Evolutionary conservation across 2,329 filamentous ascomycete species (phyloP), one percentile per base, ranked within the genome.

Genomic region (Cercospora sesami): DNA sequence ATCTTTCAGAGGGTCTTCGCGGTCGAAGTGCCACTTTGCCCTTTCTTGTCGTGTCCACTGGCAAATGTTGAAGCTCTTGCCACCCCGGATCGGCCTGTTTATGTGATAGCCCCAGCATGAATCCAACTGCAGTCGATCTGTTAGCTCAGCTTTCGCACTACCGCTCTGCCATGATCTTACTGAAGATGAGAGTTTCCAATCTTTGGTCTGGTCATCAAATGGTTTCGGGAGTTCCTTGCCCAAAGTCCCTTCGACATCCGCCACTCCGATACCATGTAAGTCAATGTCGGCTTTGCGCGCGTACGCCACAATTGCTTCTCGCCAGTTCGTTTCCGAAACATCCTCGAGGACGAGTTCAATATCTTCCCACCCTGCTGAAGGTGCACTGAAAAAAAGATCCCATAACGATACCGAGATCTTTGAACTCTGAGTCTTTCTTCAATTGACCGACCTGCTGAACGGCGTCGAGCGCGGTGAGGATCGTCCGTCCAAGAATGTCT

Each of bases 1-100:
- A 8, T 67, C 53, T 16, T 69, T 59, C 57, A 71, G 26, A n/a
- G 69, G 69, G 58, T 71, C 71, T 48, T 68, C 58, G 8, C 66
- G 39, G 48, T 72, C 68, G 18, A 71, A 72, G 7, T 45, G 45
- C 28, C 69, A 63, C 30, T 67, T 31, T 4, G 65, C 67, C 3
- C 69, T 57, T 31, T 73, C 53, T 30, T 60, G 36, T 21, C 64
- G 63, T 5, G 48, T 63, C 69, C 68, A 67, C 53, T 65, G 68
- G 1, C 64, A 51, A 42, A 71, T 69, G 45, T 72, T 68, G 61
- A 62, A 65, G 4, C 67, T 31, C 18, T 60, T 48, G 16, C 70
- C 69, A n/a, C 67, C 72, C 8, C 71, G 53, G 21, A 64, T 59
- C 14, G 59, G 45, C 42, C 18, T 36, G 14, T 28, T 30, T 8